Evolutionary conservation across 139 green algal genomes (phyloP).

Genomic region (Chlorella sp.): DNA sequence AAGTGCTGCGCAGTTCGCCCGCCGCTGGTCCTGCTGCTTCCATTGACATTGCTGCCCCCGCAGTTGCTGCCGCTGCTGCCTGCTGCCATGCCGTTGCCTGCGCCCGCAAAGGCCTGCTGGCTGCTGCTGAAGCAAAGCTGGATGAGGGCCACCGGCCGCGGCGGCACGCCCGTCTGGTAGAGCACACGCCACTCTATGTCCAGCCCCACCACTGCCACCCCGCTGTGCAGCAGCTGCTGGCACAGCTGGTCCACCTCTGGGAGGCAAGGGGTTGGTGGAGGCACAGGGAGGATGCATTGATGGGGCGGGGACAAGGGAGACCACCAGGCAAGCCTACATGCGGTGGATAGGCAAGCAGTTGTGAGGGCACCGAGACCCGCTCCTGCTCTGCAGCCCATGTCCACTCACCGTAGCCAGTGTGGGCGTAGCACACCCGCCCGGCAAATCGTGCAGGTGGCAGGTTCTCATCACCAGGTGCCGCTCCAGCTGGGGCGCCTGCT

Average conservation of each 20-base stretch:
- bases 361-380: no score
- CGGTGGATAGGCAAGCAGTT: background rate
- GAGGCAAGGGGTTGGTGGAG: no score
- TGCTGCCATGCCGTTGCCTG: background rate
- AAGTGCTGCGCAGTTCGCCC: background rate
- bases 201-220: conserved; percentile 44
- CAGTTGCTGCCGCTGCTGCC: background rate
- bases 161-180: conserved; percentile 34
- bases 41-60: background rate
- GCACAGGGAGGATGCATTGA: background rate
- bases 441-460: background rate
- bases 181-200: conserved; percentile 60
- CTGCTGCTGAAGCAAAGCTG: conserved; percentile 43
- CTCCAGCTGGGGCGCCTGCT: background rate
- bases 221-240: conserved; percentile 14
- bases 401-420: background rate
- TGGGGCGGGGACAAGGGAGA: no score
- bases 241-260: conserved; percentile 8
- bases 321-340: no score
- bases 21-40: background rate
- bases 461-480: background rate
- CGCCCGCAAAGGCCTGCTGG: no score
- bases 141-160: conserved; percentile 30
- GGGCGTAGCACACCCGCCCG: background rate
- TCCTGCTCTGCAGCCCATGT: no score